Conservation (phyloP, 129 eudicot genomes). For the Tagetes patula region DNA sequence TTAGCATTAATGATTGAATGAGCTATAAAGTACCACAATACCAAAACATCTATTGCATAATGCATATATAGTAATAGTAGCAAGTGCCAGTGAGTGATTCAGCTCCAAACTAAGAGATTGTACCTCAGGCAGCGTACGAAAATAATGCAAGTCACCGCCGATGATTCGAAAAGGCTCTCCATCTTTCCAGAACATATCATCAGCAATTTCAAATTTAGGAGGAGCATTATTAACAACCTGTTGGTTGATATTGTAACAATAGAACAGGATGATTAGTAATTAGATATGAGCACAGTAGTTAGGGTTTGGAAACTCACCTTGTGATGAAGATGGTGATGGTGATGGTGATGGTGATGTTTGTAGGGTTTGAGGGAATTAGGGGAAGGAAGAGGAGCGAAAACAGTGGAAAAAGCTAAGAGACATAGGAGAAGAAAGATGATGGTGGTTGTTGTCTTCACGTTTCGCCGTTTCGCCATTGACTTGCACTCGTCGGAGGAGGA, state of each 20-base stretch:
- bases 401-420: constrained; percentile 31
- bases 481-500: not conserved
- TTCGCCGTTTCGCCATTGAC: constrained; percentile 36
- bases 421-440: constrained; percentile 19
- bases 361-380: constrained; percentile 20
- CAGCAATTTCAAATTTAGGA: constrained; percentile 65
- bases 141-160: constrained; percentile 96
- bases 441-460: constrained; percentile 18
- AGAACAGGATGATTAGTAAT: too few species aligned
- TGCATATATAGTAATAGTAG: not conserved
- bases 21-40: not conserved
- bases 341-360: constrained; percentile 19
- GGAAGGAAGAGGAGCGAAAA: constrained; percentile 33
- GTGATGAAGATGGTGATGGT: constrained; percentile 10
- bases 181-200: constrained; percentile 92
- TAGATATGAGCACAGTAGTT: not conserved
- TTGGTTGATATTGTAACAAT: not conserved
- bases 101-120: not conserved
- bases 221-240: constrained; percentile 22
- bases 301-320: constrained; percentile 21
- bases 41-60: not conserved
- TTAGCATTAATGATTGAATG: not conserved
- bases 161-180: constrained; percentile 81
- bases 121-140: constrained; percentile 84
- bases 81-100: not conserved